Base-by-base conservation (phyloP, 2,329 filamentous ascomycete species). In the Fusarium scirpi region DNA sequence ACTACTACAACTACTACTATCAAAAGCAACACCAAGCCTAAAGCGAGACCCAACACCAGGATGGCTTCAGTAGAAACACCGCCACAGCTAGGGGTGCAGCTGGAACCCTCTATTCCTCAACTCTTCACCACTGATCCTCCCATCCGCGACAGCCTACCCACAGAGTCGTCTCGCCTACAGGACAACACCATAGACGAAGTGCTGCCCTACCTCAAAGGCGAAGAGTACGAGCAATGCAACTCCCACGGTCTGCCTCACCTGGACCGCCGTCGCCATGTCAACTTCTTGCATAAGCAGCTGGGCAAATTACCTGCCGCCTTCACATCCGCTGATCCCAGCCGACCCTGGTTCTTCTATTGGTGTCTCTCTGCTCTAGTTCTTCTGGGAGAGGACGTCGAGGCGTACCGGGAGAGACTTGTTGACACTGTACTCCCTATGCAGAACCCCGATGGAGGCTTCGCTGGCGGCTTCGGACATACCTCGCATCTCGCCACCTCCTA, bases 261-360 rank as follows among this genome's bases (percentile, higher is more conserved):
- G n/a, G 86, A 90, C 72, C 89, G 91, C 44, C 82, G 82, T 65
- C 83, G 83, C 44, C 90, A 91, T 80, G 83, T 88, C 63, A 80
- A 78, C 34, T 94, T 93, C 77, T 81, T 94, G 52, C 85, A 86
- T 70, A 85, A 84, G 70, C 84, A 83, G 71, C 81, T 91, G 32
- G 83, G 83, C 25, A 84, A 83, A 51, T 89, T 97, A 65, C 93
- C 95, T 0, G 82, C 87, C 10, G 84, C 83, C 6, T 97, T 92
- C 80, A 89, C 91, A 55, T 86, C 86, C 51, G 88, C 94, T 72
- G 96, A 99, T 83, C 91, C 96, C 32, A 94, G 92, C 77, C 86
- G 95, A 58, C 94, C 96, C 12, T 99, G 96, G 96, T 88, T 97
- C 76, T 86, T 97, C 70, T 98, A 98, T 82, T 99, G 96, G 96